These are phyloP conservation scores for Anethum foeniculum DNA, from an alignment of 140 eudicot genomes.

Conservation along the genomic window DNA sequence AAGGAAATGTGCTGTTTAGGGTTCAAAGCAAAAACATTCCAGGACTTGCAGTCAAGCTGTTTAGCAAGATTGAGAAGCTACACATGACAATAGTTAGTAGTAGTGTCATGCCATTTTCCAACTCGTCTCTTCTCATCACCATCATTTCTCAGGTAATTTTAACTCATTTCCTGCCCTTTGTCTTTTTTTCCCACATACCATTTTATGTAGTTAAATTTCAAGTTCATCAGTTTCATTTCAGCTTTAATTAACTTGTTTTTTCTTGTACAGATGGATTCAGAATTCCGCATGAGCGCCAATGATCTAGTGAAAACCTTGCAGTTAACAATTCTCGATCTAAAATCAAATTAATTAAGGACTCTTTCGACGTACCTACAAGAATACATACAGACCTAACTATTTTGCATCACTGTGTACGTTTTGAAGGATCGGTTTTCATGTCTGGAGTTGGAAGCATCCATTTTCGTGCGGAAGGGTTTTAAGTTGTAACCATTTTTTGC, in stretches of 20 bases:
- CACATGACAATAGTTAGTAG: constrained; percentile 33
- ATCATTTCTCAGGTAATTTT: constrained; percentile 40
- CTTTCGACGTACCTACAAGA: background rate
- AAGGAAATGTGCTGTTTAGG: constrained; percentile 23
- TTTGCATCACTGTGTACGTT: background rate
- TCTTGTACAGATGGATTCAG: constrained; percentile 13
- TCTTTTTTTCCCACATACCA: background rate
- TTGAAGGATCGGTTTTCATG: background rate
- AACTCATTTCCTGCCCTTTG: too few relatives aligned
- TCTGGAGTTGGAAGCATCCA: background rate
- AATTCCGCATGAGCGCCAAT: constrained; percentile 6
- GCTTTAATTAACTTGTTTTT: too few relatives aligned
- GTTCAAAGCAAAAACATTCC: constrained; percentile 23
- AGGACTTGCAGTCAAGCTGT: constrained; percentile 22
- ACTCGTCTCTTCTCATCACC: constrained; percentile 16
- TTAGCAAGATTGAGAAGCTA: constrained; percentile 37
- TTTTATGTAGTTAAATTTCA: background rate
- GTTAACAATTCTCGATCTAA: background rate
- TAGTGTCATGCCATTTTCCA: constrained; percentile 30
- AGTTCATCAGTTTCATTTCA: background rate
- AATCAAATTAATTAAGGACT: background rate
- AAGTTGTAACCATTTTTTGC: background rate
- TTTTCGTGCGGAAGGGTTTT: background rate
- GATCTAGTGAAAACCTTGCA: constrained; percentile 4
- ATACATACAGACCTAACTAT: background rate